Evolutionary conservation across 352 stramenopile genomes (phyloP).

Genomic region (Halophytophthora batemanensis): DNA sequence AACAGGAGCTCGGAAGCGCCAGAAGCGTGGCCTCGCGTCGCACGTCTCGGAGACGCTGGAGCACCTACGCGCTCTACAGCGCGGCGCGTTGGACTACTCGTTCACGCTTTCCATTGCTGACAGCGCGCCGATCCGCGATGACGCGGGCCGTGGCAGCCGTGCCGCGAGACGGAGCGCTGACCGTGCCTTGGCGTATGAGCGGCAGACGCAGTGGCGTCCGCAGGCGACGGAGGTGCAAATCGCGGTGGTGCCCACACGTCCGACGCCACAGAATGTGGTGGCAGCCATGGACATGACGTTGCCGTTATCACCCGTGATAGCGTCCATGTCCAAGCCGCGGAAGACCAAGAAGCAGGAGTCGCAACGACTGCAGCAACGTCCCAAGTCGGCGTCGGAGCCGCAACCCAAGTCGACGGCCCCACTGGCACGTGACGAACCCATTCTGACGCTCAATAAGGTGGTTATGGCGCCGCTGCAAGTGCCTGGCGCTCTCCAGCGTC

Average conservation of each 20-base stretch:
- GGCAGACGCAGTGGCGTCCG: background rate
- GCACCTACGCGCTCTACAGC: constrained; percentile 28
- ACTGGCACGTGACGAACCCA: no score
- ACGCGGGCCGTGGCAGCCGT: background rate
- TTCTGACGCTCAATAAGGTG: no score
- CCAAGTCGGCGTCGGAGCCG: constrained; percentile 13
- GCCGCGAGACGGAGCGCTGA: no score
- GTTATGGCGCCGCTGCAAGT: no score
- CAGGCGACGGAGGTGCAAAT: constrained; percentile 22
- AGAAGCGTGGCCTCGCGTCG: constrained; percentile 11
- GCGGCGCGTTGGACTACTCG: constrained; percentile 49
- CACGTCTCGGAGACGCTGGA: constrained; percentile 16
- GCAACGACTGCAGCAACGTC: constrained; percentile 12
- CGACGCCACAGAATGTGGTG: constrained; percentile 25
- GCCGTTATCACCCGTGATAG: constrained; percentile 1
- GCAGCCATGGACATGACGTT: constrained; percentile 19
- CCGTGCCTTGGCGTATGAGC: no score
- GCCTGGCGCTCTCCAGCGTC: no score
- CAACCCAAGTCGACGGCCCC: no score
- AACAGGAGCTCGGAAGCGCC: constrained; percentile 1
- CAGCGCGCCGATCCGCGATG: constrained; percentile 19
- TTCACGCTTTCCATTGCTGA: constrained; percentile 58
- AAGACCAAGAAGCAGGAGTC: constrained; percentile 6
- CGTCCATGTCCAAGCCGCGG: constrained; percentile 9
- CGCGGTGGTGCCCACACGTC: constrained; percentile 14